Conservation (phyloP, 2,329 filamentous ascomycete genomes). For the Orbilia ellipsospora region DNA sequence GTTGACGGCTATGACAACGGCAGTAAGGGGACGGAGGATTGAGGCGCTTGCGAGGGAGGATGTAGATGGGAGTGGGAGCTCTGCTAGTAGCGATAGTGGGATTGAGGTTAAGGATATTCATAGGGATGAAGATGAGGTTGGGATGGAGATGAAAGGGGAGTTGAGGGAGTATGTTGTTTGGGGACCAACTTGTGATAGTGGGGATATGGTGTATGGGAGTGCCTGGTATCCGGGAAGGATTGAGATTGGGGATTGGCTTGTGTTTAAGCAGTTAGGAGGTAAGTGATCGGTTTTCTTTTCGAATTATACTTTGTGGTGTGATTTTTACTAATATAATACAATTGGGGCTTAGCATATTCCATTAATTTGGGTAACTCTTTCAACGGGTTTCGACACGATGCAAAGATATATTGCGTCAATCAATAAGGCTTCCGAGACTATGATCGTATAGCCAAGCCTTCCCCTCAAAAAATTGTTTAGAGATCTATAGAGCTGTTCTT, state of each 20-base stretch:
- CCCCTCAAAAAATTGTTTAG: too few relatives aligned
- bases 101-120: slow-evolving; percentile 33
- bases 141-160: slow-evolving; percentile 7
- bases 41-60: neutral
- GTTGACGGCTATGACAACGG: slow-evolving; percentile 27
- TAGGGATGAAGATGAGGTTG: neutral
- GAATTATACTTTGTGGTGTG: neutral
- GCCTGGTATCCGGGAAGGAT: slow-evolving; percentile 32
- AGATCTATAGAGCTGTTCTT: too few relatives aligned
- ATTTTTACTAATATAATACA: neutral
- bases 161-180: slow-evolving; percentile 41
- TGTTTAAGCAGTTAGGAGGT: slow-evolving; percentile 43
- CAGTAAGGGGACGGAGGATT: slow-evolving; percentile 23
- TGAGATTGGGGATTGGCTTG: slow-evolving; percentile 49
- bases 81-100: slow-evolving; percentile 44
- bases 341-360: slow-evolving; percentile 29
- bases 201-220: slow-evolving; percentile 34
- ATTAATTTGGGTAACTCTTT: slow-evolving; percentile 27
- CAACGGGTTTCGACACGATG: slow-evolving; percentile 33
- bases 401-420: slow-evolving; percentile 37
- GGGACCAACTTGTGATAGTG: slow-evolving; percentile 47
- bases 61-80: slow-evolving; percentile 4
- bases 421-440: neutral
- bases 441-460: too few relatives aligned
- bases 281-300: slow-evolving; percentile 9